Conservation (phyloP, 139 green algal species). For the Limnomonas spitsbergensis region DNA sequence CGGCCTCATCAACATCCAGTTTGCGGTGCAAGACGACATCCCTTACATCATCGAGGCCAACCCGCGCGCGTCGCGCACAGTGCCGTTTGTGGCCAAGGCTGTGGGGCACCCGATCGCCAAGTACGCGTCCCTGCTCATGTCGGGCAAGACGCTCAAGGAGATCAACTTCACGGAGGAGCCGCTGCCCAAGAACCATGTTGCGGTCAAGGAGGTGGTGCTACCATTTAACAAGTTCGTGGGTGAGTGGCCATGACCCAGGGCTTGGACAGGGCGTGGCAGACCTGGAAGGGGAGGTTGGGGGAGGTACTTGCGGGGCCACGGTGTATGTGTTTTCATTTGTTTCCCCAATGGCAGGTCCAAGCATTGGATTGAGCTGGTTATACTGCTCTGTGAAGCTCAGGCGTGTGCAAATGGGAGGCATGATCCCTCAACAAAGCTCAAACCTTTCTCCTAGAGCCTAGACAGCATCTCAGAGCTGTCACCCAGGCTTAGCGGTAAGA, state of each 20-base stretch:
- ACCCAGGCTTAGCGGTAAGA: too few relatives aligned
- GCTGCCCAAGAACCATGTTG: constrained; percentile 78
- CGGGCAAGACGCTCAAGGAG: constrained; percentile 79
- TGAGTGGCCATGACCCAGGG: too few relatives aligned
- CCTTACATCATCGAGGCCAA: constrained; percentile 99
- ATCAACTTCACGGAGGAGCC: constrained; percentile 87
- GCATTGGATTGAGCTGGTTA: too few relatives aligned
- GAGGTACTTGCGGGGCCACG: too few relatives aligned
- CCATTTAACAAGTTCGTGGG: constrained; percentile 98
- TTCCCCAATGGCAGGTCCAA: too few relatives aligned
- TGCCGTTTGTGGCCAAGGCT: constrained; percentile 98
- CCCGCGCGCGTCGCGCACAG: constrained; percentile 89
- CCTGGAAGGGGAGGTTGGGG: too few relatives aligned
- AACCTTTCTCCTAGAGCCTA: too few relatives aligned
- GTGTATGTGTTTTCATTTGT: too few relatives aligned
- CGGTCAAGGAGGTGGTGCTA: constrained; percentile 98
- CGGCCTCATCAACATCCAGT: constrained; percentile 99
- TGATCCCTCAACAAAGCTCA: too few relatives aligned
- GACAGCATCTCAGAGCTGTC: too few relatives aligned
- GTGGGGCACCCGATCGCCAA: constrained; percentile 94
- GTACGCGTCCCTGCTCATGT: constrained; percentile 95
- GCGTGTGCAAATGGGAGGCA: too few relatives aligned
- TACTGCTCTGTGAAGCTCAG: background rate
- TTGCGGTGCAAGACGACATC: constrained; percentile 79
- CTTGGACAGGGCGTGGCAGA: too few relatives aligned